phyloP scores from a whole-genome alignment of 2,329 filamentous ascomycete species.

The Ophiocordyceps australis region DNA sequence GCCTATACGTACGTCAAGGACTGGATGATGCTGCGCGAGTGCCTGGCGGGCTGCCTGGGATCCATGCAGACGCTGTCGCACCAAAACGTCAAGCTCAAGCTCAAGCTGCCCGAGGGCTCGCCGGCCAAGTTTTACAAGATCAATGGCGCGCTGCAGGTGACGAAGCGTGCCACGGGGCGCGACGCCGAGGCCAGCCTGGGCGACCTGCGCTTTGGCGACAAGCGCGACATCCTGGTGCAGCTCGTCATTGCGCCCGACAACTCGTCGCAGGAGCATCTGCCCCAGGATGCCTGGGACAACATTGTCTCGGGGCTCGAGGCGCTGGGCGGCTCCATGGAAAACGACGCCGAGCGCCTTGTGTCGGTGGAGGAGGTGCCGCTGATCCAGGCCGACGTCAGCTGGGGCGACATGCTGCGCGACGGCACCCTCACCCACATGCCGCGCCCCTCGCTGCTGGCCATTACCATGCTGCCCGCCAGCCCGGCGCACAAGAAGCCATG shows the following conservation, averaged over 20 bases:
- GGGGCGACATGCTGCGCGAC: constrained; percentile 84
- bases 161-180: constrained; percentile 83
- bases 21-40: constrained; percentile 99
- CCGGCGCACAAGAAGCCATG: constrained; percentile 47
- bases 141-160: constrained; percentile 87
- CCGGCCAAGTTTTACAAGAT: constrained; percentile 98
- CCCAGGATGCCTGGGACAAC: constrained; percentile 91
- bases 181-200: constrained; percentile 87
- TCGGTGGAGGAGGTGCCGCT: constrained; percentile 91
- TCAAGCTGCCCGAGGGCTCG: constrained; percentile 86
- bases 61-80: constrained; percentile 90
- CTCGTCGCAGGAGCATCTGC: constrained; percentile 62
- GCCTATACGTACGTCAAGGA: constrained; percentile 98
- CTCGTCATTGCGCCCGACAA: constrained; percentile 82
- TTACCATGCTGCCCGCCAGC: constrained; percentile 73
- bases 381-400: constrained; percentile 85
- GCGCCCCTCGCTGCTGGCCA: constrained; percentile 77
- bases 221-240: constrained; percentile 83
- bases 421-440: constrained; percentile 73
- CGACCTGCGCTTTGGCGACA: constrained; percentile 88
- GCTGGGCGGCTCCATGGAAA: constrained; percentile 70
- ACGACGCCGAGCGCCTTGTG: constrained; percentile 63
- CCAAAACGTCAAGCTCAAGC: constrained; percentile 91
- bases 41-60: constrained; percentile 81
- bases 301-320: constrained; percentile 92